Conservation (phyloP, 768 basidiomycete genomes). For the Collybiopsis luxurians region DNA sequence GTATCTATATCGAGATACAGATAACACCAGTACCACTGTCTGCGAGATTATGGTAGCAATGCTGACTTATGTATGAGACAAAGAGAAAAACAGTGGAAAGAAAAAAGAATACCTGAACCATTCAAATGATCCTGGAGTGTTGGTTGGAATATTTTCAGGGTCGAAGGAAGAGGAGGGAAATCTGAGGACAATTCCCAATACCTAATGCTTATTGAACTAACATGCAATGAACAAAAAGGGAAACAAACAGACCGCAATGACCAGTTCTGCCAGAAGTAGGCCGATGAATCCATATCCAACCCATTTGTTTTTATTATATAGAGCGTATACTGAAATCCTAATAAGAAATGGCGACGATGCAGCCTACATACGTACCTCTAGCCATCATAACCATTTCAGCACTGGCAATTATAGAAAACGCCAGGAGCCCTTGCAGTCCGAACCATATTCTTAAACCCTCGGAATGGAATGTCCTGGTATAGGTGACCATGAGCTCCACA, state of each 20-base stretch:
- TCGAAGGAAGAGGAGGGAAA: conserved; percentile 10
- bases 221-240: too few relatives aligned
- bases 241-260: background rate
- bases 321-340: conserved; percentile 23
- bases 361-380: conserved; percentile 20
- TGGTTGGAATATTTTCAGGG: conserved; percentile 3
- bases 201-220: too few relatives aligned
- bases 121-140: conserved; percentile 12
- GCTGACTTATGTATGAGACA: background rate
- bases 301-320: conserved; percentile 23
- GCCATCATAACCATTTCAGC: conserved; percentile 30
- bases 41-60: conserved; percentile 12
- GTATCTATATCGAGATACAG: conserved; percentile 6
- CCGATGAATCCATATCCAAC: conserved; percentile 17
- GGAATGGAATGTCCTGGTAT: conserved; percentile 1
- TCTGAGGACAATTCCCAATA: conserved; percentile 7
- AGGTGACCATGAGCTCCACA: conserved; percentile 9
- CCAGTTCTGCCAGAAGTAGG: conserved; percentile 16
- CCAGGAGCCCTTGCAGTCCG: conserved; percentile 23
- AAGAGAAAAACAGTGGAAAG: background rate
- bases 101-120: conserved; percentile 11
- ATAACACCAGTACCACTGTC: conserved; percentile 8
- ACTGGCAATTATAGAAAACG: conserved; percentile 17
- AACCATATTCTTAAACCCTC: conserved; percentile 10
- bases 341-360: background rate